A percentile compares a stretch with the other conserved stretches of the same genome.
Evolutionary conservation across 805 yeast genomes (phyloP).

Genomic region (Saturnispora ahearnii): DNA sequence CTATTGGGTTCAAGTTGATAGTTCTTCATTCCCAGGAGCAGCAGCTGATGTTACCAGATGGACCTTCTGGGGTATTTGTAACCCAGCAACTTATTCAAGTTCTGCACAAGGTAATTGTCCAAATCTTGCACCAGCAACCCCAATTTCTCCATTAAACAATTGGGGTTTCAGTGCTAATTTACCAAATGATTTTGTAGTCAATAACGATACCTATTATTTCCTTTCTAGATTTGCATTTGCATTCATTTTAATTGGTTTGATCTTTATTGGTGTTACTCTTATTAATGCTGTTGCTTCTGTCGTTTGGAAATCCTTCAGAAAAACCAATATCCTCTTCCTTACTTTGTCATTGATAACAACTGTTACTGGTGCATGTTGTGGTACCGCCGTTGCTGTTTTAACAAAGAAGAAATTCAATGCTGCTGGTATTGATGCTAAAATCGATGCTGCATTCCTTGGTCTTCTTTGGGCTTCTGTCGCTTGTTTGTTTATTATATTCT

Average conservation of each 20-base stretch:
- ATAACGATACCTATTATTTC: slow-evolving; percentile 53
- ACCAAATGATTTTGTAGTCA: slow-evolving; percentile 43
- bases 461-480: slow-evolving; percentile 65
- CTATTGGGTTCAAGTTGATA: slow-evolving; percentile 67
- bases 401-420: slow-evolving; percentile 60
- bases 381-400: slow-evolving; percentile 71
- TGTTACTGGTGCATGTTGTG: slow-evolving; percentile 56
- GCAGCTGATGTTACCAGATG: slow-evolving; percentile 46
- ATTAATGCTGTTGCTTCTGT: slow-evolving; percentile 45
- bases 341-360: slow-evolving; percentile 43
- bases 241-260: slow-evolving; percentile 48
- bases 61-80: slow-evolving; percentile 79
- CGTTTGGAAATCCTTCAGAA: slow-evolving; percentile 47
- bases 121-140: slow-evolving; percentile 53
- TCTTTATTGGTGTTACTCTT: slow-evolving; percentile 55
- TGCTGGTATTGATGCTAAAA: slow-evolving; percentile 34
- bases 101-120: slow-evolving; percentile 29
- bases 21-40: slow-evolving; percentile 44
- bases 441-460: slow-evolving; percentile 55
- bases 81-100: slow-evolving; percentile 24
- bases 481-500: slow-evolving; percentile 39
- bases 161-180: slow-evolving; percentile 44
- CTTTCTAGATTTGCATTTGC: slow-evolving; percentile 60
- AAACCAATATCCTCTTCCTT: slow-evolving; percentile 44
- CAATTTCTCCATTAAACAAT: slow-evolving; percentile 69